Evolutionary conservation across 305 asterid genomes (phyloP).

Genomic region (Andrographis paniculata): DNA sequence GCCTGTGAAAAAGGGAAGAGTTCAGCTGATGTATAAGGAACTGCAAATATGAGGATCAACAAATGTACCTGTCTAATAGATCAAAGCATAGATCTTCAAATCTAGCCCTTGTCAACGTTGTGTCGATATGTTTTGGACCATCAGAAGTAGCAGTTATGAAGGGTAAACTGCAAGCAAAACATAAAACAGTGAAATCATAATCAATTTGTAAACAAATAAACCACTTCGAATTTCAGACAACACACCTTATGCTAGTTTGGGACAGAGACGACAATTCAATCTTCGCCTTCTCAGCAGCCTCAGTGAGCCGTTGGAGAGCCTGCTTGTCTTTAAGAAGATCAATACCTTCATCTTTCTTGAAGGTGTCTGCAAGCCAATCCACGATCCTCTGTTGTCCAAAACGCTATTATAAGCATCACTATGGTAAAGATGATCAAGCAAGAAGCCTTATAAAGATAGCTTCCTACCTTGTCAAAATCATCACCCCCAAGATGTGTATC

Average conservation of each 20-base stretch:
- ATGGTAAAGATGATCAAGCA: background rate
- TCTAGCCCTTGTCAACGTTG: slow-evolving; percentile 78
- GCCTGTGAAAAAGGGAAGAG: slow-evolving; percentile 33
- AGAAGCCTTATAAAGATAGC: no score
- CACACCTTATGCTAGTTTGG: slow-evolving; percentile 74
- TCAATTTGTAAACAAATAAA: background rate
- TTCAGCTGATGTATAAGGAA: background rate
- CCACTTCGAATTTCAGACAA: background rate
- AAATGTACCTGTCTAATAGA: slow-evolving; percentile 72
- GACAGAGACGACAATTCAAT: slow-evolving; percentile 88
- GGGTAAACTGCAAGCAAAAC: slow-evolving; percentile 52
- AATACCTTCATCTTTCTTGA: slow-evolving; percentile 85
- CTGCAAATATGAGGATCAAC: background rate
- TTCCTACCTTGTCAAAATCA: slow-evolving; percentile 87
- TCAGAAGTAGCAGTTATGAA: slow-evolving; percentile 97
- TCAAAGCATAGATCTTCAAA: slow-evolving; percentile 92
- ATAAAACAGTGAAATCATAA: slow-evolving; percentile 1
- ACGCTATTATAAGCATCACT: background rate
- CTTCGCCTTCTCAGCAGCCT: slow-evolving; percentile 96
- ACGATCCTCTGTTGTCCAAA: slow-evolving; percentile 63
- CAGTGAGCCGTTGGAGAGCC: slow-evolving; percentile 96
- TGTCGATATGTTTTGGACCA: slow-evolving; percentile 96
- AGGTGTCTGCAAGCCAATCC: slow-evolving; percentile 78
- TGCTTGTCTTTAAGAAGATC: slow-evolving; percentile 93
- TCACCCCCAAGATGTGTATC: slow-evolving; percentile 99